Evolutionary conservation across 1,139 yeast species (phyloP), one percentile per base, ranked within the genome.

Genomic region (Suhomyces panamericanus): DNA sequence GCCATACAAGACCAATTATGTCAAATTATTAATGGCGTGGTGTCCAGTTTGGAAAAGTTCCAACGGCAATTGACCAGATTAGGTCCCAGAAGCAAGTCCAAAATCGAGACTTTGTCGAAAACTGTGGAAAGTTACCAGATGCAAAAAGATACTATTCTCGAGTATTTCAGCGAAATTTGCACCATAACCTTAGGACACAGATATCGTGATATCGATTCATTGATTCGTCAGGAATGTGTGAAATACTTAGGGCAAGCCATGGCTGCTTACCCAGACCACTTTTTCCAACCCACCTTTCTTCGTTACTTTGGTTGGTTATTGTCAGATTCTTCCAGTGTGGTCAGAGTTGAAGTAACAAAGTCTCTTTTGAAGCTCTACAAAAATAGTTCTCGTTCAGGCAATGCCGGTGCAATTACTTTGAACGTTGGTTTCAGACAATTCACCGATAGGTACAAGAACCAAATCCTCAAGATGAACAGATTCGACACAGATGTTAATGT

Each of bases 241-340:
- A 58, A 63, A 13, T 74, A 77, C 35, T 68, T 90, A 39, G 81
- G 89, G 16, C 70, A 66, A 24, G 85, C 95, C 86, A 85, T 88
- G 70, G 70, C 75, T n/a, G 60, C 68, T 7, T 78, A 77, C 50
- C 96, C 96, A 0, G 89, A 84, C 46, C 68, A 75, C 44, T 90
- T 87, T 56, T 75, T 86, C 54, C 87, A 83, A 49, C 83, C 85
- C 2, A 69, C 81, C 1, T 87, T 81, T 58, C 71, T 90, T 49
- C 77, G 91, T 49, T 87, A 87, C 59, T 78, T 85, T 58, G 96
- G 96, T 3, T 87, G 95, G 95, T 71, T 88, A 17, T 67, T 90
- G 38, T 83, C 93, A 8, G 98, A 91, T 57, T 74, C 82, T 1
- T 75, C 78, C 16, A 64, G 77, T 13, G 53, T 63, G 3, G 95